phyloP scores from a whole-genome alignment of 768 basidiomycete genomes.

The Crepidotus variabilis region DNA sequence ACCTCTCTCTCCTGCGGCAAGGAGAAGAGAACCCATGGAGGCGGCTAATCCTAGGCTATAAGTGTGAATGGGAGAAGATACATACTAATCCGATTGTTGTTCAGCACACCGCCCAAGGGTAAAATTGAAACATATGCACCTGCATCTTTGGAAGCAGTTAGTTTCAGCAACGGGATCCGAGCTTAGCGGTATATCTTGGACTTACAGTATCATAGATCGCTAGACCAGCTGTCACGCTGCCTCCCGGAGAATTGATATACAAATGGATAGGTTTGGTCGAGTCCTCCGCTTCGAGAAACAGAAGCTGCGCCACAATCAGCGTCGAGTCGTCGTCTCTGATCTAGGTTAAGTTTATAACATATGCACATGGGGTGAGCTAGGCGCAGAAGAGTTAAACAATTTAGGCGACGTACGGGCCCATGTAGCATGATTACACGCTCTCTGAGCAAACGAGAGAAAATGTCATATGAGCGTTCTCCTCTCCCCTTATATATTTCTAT shows the following conservation, averaged over 20 bases:
- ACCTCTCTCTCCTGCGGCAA: constrained; percentile 88
- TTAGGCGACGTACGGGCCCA: constrained; percentile 66
- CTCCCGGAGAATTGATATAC: constrained; percentile 97
- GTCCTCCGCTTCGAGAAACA: constrained; percentile 96
- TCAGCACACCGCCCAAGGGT: constrained; percentile 13
- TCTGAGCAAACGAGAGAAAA: constrained; percentile 88
- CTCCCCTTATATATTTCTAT: constrained; percentile 48
- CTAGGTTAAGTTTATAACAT: constrained; percentile 33
- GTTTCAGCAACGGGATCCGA: constrained; percentile 2
- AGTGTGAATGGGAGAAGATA: constrained; percentile 92
- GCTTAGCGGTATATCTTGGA: neutral
- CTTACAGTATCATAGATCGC: constrained; percentile 97
- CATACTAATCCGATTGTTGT: constrained; percentile 55
- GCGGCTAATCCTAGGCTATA: constrained; percentile 95
- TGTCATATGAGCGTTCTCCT: constrained; percentile 91
- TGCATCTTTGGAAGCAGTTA: constrained; percentile 52
- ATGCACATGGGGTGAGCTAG: neutral
- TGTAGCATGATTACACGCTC: constrained; percentile 96
- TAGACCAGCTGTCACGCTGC: constrained; percentile 91
- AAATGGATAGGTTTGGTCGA: constrained; percentile 91
- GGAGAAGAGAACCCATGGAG: constrained; percentile 92
- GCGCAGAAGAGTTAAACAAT: neutral
- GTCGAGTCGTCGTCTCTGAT: constrained; percentile 90
- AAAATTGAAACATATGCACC: constrained; percentile 35
- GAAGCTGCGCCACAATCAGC: constrained; percentile 84